phyloP scores from a whole-genome alignment of 140 eudicot genomes.

The Ambrosia hybrid region DNA sequence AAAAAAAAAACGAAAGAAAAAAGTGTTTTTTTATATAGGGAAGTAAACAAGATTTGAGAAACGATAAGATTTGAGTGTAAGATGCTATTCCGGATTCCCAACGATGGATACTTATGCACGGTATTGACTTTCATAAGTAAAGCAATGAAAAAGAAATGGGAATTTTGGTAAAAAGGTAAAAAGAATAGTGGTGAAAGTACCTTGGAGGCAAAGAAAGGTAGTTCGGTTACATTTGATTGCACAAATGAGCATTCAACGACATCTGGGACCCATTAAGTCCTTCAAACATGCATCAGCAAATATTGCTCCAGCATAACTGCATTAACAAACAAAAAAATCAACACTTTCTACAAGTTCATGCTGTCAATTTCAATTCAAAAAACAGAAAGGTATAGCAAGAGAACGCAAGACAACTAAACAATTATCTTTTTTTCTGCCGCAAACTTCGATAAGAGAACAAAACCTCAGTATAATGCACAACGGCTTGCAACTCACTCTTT shows the following conservation, averaged over 20 bases:
- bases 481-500: slow-evolving; percentile 1
- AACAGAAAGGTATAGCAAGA: too few species aligned
- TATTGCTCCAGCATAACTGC: slow-evolving; percentile 96
- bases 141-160: too few species aligned
- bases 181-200: slow-evolving; percentile 33
- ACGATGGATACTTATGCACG: not conserved
- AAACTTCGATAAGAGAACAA: not conserved
- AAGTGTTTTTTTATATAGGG: too few species aligned
- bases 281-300: slow-evolving; percentile 98
- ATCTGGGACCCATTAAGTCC: slow-evolving; percentile 99
- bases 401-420: not conserved
- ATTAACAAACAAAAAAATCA: slow-evolving; percentile 11
- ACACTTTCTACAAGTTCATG: slow-evolving; percentile 5
- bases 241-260: slow-evolving; percentile 93
- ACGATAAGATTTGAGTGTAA: too few species aligned
- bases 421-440: not conserved
- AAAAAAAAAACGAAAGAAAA: too few species aligned
- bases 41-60: too few species aligned
- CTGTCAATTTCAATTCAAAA: too few species aligned
- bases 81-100: too few species aligned
- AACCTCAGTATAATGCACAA: not conserved
- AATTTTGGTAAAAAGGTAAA: not conserved
- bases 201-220: slow-evolving; percentile 98
- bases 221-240: slow-evolving; percentile 79
- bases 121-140: not conserved